A percentile compares a stretch with the other conserved stretches of the same genome.
Conservation (phyloP, 352 stramenopile species). For the Phytophthora cactorum region DNA sequence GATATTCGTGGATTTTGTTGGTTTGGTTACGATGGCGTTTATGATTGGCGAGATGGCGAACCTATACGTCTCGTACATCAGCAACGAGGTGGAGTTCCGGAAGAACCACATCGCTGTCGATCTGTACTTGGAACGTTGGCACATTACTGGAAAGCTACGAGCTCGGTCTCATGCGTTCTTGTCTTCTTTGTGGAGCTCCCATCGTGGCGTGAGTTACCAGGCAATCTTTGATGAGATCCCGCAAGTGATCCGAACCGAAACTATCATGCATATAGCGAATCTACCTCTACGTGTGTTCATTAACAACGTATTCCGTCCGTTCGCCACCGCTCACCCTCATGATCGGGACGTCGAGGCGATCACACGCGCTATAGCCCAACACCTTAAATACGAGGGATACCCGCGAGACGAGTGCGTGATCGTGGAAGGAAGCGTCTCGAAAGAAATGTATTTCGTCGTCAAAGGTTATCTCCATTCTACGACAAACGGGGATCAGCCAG, state of each 20-base stretch:
- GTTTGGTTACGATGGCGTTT: constrained; percentile 52
- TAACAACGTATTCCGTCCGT: constrained; percentile 51
- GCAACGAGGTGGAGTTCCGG: constrained; percentile 71
- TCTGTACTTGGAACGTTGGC: constrained; percentile 54
- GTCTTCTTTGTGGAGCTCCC: constrained; percentile 61
- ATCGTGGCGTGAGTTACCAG: constrained; percentile 66
- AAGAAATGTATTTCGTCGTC: constrained; percentile 79
- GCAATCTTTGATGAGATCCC: constrained; percentile 63
- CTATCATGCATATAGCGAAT: constrained; percentile 54
- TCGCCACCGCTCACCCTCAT: constrained; percentile 34
- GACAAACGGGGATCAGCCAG: constrained; percentile 13
- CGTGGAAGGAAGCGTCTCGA: constrained; percentile 66
- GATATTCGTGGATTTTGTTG: constrained; percentile 46
- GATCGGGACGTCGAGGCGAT: constrained; percentile 45
- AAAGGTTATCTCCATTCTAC: constrained; percentile 50
- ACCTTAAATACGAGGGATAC: constrained; percentile 70
- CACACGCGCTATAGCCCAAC: constrained; percentile 43
- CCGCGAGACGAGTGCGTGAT: constrained; percentile 68
- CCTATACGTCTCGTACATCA: constrained; percentile 61
- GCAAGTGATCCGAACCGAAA: constrained; percentile 54
- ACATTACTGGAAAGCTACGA: constrained; percentile 46
- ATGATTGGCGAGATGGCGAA: constrained; percentile 62
- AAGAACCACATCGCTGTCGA: constrained; percentile 64
- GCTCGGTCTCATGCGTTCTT: constrained; percentile 54
- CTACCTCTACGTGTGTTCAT: constrained; percentile 45